Evolutionary conservation across 202 grass and related monocot genomes (phyloP).

Genomic region (Cymbopogon flexuosus): DNA sequence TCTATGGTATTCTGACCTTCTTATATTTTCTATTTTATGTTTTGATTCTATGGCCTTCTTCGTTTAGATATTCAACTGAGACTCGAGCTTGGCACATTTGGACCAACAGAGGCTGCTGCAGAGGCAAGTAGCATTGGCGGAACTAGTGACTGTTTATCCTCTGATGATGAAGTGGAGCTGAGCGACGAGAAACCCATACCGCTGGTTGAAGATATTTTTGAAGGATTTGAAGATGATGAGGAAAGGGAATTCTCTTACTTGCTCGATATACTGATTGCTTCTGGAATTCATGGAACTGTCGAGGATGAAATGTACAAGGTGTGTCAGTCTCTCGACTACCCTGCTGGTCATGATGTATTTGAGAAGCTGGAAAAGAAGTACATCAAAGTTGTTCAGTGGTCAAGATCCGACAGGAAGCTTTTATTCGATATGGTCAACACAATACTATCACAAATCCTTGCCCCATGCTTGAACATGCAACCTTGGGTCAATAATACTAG

Average conservation of each 20-base stretch:
- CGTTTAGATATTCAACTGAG: constrained; percentile 41
- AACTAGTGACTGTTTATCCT: constrained; percentile 3
- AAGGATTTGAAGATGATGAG: constrained; percentile 61
- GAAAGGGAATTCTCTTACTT: constrained; percentile 79
- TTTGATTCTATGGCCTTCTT: not conserved
- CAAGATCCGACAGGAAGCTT: constrained; percentile 60
- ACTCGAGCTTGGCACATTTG: constrained; percentile 25
- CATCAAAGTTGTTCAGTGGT: constrained; percentile 38
- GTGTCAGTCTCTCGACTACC: constrained; percentile 43
- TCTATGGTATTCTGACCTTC: not conserved
- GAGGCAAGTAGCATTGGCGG: not conserved
- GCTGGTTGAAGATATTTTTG: constrained; percentile 48
- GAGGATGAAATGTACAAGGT: constrained; percentile 46
- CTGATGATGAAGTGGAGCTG: constrained; percentile 24
- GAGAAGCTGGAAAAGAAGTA: constrained; percentile 80
- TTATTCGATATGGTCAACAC: constrained; percentile 70
- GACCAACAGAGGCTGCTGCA: not conserved
- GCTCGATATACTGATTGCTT: constrained; percentile 61
- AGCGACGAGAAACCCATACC: constrained; percentile 24
- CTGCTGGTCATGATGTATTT: constrained; percentile 47
- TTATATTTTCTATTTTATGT: not conserved
- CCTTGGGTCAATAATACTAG: constrained; percentile 39
- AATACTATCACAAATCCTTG: constrained; percentile 50
- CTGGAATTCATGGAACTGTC: constrained; percentile 50
- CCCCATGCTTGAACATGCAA: constrained; percentile 49